phyloP scores from a whole-genome alignment of 805 yeast genomes.

The Cyberlindnera suaveolens region DNA sequence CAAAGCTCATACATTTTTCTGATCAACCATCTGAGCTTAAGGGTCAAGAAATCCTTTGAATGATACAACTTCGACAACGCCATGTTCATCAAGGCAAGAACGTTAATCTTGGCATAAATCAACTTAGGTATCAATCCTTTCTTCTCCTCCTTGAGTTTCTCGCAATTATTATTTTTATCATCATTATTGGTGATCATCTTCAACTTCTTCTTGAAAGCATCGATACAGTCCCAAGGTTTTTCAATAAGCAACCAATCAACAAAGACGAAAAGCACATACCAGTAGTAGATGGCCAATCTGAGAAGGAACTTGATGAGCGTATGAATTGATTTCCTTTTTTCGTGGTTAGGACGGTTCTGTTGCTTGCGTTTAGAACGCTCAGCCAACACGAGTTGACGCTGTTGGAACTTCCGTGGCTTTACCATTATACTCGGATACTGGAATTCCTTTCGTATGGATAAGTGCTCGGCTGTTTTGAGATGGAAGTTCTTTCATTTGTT shows the following conservation, averaged over 20 bases:
- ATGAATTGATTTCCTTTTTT: not conserved
- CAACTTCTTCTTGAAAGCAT: not conserved
- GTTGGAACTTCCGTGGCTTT: not conserved
- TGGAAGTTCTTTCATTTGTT: too few species aligned
- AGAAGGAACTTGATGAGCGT: not conserved
- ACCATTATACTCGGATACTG: not conserved
- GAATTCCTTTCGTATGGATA: too few species aligned
- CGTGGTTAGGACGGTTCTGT: not conserved
- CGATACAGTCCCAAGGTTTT: not conserved
- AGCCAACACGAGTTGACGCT: slow-evolving; percentile 1
- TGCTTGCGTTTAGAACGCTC: not conserved
- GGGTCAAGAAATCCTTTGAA: not conserved
- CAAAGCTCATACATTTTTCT: slow-evolving; percentile 3
- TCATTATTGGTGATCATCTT: not conserved
- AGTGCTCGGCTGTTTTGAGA: too few species aligned
- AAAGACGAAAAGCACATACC: slow-evolving; percentile 2
- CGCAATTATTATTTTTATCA: not conserved
- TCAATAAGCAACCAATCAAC: slow-evolving; percentile 1
- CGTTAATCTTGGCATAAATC: not conserved
- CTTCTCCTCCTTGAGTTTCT: not conserved
- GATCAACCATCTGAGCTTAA: not conserved
- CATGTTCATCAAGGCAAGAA: not conserved
- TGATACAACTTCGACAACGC: not conserved
- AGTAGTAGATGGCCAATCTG: slow-evolving; percentile 4
- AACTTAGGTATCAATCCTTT: not conserved